Conservation (phyloP, 2,329 filamentous ascomycete species). For the Stenocarpella maydis region DNA sequence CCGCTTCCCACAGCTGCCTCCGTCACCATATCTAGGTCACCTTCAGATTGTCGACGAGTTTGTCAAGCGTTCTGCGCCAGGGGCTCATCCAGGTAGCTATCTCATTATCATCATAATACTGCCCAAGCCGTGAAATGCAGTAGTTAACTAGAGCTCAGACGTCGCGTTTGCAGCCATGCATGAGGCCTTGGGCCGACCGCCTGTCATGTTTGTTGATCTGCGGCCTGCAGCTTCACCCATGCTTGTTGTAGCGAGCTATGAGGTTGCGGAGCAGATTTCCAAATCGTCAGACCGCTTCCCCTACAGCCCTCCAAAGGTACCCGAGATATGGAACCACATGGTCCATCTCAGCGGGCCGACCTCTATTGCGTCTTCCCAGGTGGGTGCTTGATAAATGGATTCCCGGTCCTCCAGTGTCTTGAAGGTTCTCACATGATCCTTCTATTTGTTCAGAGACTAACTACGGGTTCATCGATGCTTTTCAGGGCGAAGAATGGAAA, state of each 20-base stretch:
- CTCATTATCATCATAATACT: neutral
- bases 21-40: slow-evolving; percentile 26
- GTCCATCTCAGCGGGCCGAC: slow-evolving; percentile 19
- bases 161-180: slow-evolving; percentile 32
- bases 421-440: too few species aligned
- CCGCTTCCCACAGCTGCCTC: slow-evolving; percentile 33
- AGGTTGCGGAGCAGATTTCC: slow-evolving; percentile 34
- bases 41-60: slow-evolving; percentile 32
- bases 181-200: slow-evolving; percentile 31
- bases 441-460: neutral
- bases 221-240: slow-evolving; percentile 28
- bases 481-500: slow-evolving; percentile 45
- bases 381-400: neutral
- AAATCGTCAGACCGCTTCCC: slow-evolving; percentile 19
- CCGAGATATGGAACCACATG: slow-evolving; percentile 3
- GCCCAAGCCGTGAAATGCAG: neutral
- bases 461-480: neutral
- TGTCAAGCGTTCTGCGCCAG: slow-evolving; percentile 21
- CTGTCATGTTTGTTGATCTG: slow-evolving; percentile 35
- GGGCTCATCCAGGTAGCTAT: slow-evolving; percentile 32
- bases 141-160: slow-evolving; percentile 26
- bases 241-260: slow-evolving; percentile 26
- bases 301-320: slow-evolving; percentile 13
- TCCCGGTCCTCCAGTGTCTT: neutral
- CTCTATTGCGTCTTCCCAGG: slow-evolving; percentile 4